Evolutionary conservation across 2,329 filamentous ascomycete species (phyloP).

Genomic region (Microsporum audouinii): DNA sequence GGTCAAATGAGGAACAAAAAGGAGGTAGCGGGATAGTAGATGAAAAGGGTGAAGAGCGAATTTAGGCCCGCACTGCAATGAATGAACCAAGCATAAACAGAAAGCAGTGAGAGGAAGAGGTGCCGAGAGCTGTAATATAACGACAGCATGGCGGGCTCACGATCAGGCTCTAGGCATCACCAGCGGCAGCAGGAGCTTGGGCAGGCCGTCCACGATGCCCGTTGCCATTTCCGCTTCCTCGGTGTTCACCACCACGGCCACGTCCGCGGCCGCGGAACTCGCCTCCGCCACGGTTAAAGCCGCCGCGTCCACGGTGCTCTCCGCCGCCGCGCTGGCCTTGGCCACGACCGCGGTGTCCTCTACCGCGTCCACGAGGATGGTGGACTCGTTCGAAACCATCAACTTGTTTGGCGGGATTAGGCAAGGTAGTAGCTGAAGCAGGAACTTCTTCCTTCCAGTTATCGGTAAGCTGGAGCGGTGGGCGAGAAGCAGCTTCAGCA

Average conservation of each 20-base stretch:
- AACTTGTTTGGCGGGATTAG: constrained; percentile 5
- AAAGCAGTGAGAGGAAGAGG: not conserved
- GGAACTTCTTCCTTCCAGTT: constrained; percentile 78
- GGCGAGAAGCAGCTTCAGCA: not conserved
- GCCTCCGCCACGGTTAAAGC: constrained; percentile 20
- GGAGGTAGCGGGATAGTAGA: not conserved
- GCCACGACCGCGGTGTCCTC: constrained; percentile 27
- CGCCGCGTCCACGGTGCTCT: constrained; percentile 26
- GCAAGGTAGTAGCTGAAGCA: constrained; percentile 31
- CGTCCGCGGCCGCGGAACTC: constrained; percentile 29
- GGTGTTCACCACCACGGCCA: constrained; percentile 22
- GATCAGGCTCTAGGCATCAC: not conserved
- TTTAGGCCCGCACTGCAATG: not conserved
- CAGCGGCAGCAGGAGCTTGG: not conserved
- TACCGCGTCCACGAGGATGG: constrained; percentile 26
- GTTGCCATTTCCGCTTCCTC: constrained; percentile 19
- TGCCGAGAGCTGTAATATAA: not conserved
- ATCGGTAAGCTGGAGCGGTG: constrained; percentile 38
- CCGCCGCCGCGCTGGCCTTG: constrained; percentile 18
- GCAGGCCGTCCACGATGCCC: constrained; percentile 16
- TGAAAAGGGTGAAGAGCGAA: not conserved
- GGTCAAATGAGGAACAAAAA: not conserved
- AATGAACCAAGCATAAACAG: not conserved
- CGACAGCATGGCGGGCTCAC: not conserved
- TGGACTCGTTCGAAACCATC: constrained; percentile 30